Conservation (phyloP, 805 yeast species). For the Candida boleticola region DNA sequence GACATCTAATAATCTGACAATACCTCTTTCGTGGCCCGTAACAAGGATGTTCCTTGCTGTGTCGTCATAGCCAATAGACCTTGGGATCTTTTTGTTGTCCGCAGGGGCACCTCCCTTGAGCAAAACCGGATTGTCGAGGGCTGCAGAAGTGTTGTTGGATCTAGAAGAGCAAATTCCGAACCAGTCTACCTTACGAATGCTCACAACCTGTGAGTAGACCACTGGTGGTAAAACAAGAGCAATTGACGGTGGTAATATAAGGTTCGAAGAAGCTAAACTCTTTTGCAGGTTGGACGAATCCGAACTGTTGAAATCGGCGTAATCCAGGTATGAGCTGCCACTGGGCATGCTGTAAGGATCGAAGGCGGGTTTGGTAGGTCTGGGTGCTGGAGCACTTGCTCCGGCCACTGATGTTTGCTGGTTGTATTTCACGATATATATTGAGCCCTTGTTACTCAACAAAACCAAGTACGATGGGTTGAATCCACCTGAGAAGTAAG, state of each 20-base stretch:
- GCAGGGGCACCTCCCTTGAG: slow-evolving; percentile 81
- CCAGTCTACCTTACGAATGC: slow-evolving; percentile 68
- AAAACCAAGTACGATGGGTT: slow-evolving; percentile 67
- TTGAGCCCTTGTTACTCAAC: slow-evolving; percentile 59
- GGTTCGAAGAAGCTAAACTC: slow-evolving; percentile 48
- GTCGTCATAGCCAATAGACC: slow-evolving; percentile 33
- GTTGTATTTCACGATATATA: slow-evolving; percentile 40
- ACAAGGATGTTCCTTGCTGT: slow-evolving; percentile 53
- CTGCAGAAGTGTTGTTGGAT: slow-evolving; percentile 16
- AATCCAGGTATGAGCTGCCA: background rate
- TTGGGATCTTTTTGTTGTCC: slow-evolving; percentile 26
- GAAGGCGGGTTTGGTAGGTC: background rate
- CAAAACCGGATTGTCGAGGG: slow-evolving; percentile 40
- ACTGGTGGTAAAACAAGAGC: slow-evolving; percentile 76
- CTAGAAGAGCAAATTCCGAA: slow-evolving; percentile 58
- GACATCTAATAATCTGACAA: slow-evolving; percentile 80
- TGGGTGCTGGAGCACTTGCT: background rate
- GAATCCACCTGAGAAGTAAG: slow-evolving; percentile 78
- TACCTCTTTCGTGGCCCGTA: slow-evolving; percentile 86
- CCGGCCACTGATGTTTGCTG: no score
- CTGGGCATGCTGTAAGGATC: background rate
- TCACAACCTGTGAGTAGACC: slow-evolving; percentile 49
- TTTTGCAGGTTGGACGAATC: slow-evolving; percentile 3
- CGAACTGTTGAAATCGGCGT: background rate
- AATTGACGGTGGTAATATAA: slow-evolving; percentile 73